Conservation (phyloP, 2,329 filamentous ascomycete genomes). For the Colletotrichum sidae region DNA sequence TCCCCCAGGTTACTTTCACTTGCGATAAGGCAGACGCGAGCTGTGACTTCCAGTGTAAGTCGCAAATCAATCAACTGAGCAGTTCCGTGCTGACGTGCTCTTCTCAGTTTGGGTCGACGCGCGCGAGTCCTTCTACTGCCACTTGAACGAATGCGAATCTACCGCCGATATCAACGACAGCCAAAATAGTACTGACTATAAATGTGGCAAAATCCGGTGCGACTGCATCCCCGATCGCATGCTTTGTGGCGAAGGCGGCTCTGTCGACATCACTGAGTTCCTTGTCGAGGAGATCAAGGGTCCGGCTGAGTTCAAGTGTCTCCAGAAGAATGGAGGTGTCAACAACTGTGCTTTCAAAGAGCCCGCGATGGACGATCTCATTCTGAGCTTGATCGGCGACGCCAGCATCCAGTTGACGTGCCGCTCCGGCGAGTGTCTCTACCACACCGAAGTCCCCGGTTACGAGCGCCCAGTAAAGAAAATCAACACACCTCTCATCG, state of each 20-base stretch:
- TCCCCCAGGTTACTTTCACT: constrained; percentile 93
- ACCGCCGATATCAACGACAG: constrained; percentile 74
- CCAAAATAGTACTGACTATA: constrained; percentile 85
- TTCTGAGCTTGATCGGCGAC: constrained; percentile 90
- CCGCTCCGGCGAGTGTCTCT: constrained; percentile 89
- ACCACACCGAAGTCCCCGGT: constrained; percentile 91
- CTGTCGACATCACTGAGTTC: constrained; percentile 93
- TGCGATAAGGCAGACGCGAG: constrained; percentile 80
- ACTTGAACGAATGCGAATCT: constrained; percentile 83
- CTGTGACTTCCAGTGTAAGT: constrained; percentile 94
- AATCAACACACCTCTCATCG: constrained; percentile 97
- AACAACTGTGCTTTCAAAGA: constrained; percentile 87
- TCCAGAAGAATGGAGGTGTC: constrained; percentile 70
- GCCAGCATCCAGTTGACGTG: constrained; percentile 87
- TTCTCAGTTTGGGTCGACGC: constrained; percentile 91
- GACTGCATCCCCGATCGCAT: constrained; percentile 91
- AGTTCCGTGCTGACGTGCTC: constrained; percentile 12
- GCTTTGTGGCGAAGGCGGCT: constrained; percentile 92
- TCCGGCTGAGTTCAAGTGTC: constrained; percentile 85
- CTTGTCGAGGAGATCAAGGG: constrained; percentile 85
- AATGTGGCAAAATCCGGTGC: constrained; percentile 87
- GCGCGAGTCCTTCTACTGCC: constrained; percentile 95
- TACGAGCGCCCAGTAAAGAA: constrained; percentile 89
- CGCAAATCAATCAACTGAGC: not conserved
- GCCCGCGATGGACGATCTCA: constrained; percentile 91